Evolutionary conservation across 2,329 filamentous ascomycete species (phyloP), one percentile per base, ranked within the genome.

Genomic region (Diaporthe sp.): DNA sequence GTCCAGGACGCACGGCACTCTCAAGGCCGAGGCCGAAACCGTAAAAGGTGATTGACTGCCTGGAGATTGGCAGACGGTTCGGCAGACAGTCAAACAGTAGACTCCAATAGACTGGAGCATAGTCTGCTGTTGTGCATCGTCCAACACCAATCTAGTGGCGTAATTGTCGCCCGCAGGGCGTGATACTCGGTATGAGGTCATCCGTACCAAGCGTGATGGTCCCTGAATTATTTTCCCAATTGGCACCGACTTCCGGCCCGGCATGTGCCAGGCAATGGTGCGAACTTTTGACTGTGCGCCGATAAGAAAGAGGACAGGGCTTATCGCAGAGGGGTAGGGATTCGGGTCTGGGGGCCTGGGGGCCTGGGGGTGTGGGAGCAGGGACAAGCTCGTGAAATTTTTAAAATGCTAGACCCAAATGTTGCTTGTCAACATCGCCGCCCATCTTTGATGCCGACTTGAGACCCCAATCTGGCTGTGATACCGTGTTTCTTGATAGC

Each of bases 381-480:
- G 34, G 65, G 65, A 55, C 65, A 70, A 70, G 65, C 65, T 70
- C 15, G 49, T 42, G 65, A 70, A 70, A 70, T 70, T 70, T 70
- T 70, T 70, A 55, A 39, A 70, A 10, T 70, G 65, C 34, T 42
- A 42, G 42, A 20, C 28, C 8, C 34, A 53, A 55, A 5, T 31
- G 13, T 42, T 55, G 34, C 49, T 42, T 17, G 49, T 25, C 49
- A 42, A 55, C 34, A 31, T 55, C 65, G 49, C 49, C n/a, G n/a
- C 34, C 49, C 37, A 10, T 8, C 34, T 25, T 28, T 42, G 37
- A 70, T 4, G n/a, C n/a, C 22, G 22, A 20, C 5, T 53, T 28
- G 65, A 28, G 9, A 44, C 15, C 6, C 25, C 12, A 10, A 17
- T 22, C 39, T 63, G n/a, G 10, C n/a, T 28, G 47, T 51, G 22